Evolutionary conservation across 768 basidiomycete species (phyloP).

Genomic region (Candolleomyces eurysporus): DNA sequence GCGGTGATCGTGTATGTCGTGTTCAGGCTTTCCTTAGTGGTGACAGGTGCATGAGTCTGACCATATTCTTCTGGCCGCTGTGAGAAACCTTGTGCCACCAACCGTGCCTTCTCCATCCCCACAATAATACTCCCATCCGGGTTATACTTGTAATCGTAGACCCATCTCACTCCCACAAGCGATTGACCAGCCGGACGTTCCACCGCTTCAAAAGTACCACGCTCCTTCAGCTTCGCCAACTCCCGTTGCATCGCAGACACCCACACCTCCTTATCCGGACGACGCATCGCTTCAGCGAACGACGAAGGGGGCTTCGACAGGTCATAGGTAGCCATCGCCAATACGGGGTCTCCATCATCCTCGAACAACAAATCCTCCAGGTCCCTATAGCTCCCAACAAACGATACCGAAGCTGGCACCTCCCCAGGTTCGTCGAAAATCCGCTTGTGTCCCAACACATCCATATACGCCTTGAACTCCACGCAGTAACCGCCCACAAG

Average conservation of each 20-base stretch:
- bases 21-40: slow-evolving; percentile 18
- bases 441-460: neutral
- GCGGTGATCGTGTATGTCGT: slow-evolving; percentile 21
- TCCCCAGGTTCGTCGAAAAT: neutral
- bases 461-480: neutral
- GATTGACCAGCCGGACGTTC: neutral
- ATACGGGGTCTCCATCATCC: too few species aligned
- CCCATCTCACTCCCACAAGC: neutral
- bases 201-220: neutral
- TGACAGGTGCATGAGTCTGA: slow-evolving; percentile 29
- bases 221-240: neutral
- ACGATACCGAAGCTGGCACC: neutral
- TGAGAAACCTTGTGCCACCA: slow-evolving; percentile 38
- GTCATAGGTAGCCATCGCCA: too few species aligned
- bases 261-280: neutral
- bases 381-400: neutral
- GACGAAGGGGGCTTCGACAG: neutral
- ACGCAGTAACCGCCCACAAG: too few species aligned
- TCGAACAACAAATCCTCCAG: too few species aligned
- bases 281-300: neutral
- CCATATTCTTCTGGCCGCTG: slow-evolving; percentile 36
- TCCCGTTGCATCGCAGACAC: neutral
- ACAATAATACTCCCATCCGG: neutral
- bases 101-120: slow-evolving; percentile 17
- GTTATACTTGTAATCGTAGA: slow-evolving; percentile 1